phyloP scores from a whole-genome alignment of 805 yeast genomes.

The Komagataella ulmi region DNA sequence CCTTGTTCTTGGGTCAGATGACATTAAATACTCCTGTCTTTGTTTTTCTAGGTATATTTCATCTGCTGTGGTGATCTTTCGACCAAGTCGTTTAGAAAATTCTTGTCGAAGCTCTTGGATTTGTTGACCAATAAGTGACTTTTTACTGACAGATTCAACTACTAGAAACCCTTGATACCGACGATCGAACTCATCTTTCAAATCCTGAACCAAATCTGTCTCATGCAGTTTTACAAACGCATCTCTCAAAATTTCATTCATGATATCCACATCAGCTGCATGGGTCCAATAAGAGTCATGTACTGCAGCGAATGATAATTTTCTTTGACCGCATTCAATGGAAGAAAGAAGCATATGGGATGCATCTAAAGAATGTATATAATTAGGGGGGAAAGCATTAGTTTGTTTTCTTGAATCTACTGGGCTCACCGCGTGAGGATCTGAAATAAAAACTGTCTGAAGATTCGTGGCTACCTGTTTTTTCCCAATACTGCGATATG shows the following conservation, averaged over 20 bases:
- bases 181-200: slow-evolving; percentile 67
- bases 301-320: slow-evolving; percentile 79
- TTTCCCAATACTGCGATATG: slow-evolving; percentile 62
- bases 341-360: slow-evolving; percentile 94
- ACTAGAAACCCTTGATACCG: slow-evolving; percentile 67
- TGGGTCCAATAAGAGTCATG: slow-evolving; percentile 99
- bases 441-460: slow-evolving; percentile 77
- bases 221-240: slow-evolving; percentile 71
- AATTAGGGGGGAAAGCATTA: slow-evolving; percentile 93
- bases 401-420: slow-evolving; percentile 85
- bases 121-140: slow-evolving; percentile 34
- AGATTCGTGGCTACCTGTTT: slow-evolving; percentile 67
- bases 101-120: slow-evolving; percentile 36
- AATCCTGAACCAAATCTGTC: slow-evolving; percentile 53
- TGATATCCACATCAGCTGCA: slow-evolving; percentile 63
- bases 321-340: slow-evolving; percentile 49
- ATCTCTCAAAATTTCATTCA: slow-evolving; percentile 62
- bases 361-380: slow-evolving; percentile 90
- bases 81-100: slow-evolving; percentile 34
- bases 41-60: slow-evolving; percentile 61
- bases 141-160: slow-evolving; percentile 38
- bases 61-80: slow-evolving; percentile 50
- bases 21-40: slow-evolving; percentile 40
- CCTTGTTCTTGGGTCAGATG: slow-evolving; percentile 35
- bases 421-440: slow-evolving; percentile 73